Percentiles rank a stretch among this genome's conserved stretches.
Evolutionary conservation across 345 rosid genomes (phyloP).

Genomic region (Ceriops decandra): DNA sequence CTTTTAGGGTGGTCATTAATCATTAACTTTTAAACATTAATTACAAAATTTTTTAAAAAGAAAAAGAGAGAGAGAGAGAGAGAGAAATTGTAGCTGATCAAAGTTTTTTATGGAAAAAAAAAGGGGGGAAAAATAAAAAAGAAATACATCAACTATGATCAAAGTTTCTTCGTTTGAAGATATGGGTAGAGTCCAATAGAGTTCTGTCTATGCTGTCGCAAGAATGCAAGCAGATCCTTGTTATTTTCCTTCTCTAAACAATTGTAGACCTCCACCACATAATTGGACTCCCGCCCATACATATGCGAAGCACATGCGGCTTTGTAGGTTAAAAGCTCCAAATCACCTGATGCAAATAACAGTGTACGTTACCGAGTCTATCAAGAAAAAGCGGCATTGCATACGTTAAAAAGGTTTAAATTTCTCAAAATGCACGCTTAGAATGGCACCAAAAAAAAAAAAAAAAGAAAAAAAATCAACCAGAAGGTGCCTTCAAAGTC

Average conservation of each 20-base stretch:
- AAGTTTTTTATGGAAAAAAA: not conserved
- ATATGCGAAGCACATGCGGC: conserved; percentile 72
- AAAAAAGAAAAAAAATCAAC: too few species aligned
- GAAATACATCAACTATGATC: not conserved
- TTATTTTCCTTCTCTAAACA: conserved; percentile 28
- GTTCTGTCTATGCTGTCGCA: conserved; percentile 43
- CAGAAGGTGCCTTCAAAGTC: too few species aligned
- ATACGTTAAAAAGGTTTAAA: too few species aligned
- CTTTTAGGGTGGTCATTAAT: too few species aligned
- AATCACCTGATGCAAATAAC: conserved; percentile 35
- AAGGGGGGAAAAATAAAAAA: too few species aligned
- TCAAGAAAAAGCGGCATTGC: too few species aligned
- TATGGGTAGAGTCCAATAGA: conserved; percentile 29
- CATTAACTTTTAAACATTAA: too few species aligned
- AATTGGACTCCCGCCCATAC: conserved; percentile 51
- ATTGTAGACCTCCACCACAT: conserved; percentile 36
- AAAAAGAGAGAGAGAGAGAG: rapidly evolving
- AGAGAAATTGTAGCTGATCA: not conserved
- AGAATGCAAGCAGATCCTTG: conserved; percentile 32
- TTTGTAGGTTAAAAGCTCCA: conserved; percentile 56
- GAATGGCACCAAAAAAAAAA: too few species aligned
- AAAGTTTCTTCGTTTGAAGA: conserved; percentile 19
- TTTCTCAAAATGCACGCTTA: too few species aligned
- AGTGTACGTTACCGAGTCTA: too few species aligned
- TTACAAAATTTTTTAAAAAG: too few species aligned